These are phyloP conservation scores for Camellia lanceoleosa DNA, from an alignment of 148 eudicot species.

Conservation along the genomic window DNA sequence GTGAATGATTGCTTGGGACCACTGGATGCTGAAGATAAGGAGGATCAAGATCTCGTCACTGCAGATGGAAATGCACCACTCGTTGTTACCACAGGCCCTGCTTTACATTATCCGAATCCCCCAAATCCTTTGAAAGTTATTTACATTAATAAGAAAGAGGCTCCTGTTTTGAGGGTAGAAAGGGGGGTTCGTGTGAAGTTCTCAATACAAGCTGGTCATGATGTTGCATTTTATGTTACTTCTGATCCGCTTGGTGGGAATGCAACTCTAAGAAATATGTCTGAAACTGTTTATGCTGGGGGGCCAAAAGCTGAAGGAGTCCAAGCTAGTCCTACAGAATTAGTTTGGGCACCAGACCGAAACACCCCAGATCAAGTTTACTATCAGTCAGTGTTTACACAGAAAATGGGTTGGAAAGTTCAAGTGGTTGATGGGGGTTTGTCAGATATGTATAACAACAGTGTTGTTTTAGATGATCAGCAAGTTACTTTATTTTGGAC, in stretches of 20 bases:
- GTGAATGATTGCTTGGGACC: constrained; percentile 84
- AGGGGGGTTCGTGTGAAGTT: constrained; percentile 89
- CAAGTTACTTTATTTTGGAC: constrained; percentile 91
- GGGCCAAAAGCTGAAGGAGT: constrained; percentile 85
- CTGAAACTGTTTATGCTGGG: constrained; percentile 83
- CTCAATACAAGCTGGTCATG: constrained; percentile 95
- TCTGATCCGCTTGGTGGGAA: constrained; percentile 91
- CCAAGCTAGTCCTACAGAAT: constrained; percentile 72
- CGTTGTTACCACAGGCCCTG: constrained; percentile 71
- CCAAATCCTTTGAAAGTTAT: constrained; percentile 86
- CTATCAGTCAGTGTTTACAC: constrained; percentile 70
- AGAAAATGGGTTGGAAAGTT: constrained; percentile 96
- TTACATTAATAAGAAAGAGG: constrained; percentile 88
- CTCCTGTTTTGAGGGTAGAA: constrained; percentile 82
- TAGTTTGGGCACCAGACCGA: constrained; percentile 81
- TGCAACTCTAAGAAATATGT: constrained; percentile 71
- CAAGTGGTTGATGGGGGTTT: constrained; percentile 97
- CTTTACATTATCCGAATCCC: constrained; percentile 78
- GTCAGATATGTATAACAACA: constrained; percentile 87
- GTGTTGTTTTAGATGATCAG: constrained; percentile 87
- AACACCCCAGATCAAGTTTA: constrained; percentile 85
- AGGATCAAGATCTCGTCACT: constrained; percentile 80
- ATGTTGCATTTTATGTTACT: constrained; percentile 82
- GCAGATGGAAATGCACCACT: constrained; percentile 77
- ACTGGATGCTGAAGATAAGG: constrained; percentile 81